Conservation (phyloP, 768 basidiomycete genomes). For the Auricularia cornea region DNA sequence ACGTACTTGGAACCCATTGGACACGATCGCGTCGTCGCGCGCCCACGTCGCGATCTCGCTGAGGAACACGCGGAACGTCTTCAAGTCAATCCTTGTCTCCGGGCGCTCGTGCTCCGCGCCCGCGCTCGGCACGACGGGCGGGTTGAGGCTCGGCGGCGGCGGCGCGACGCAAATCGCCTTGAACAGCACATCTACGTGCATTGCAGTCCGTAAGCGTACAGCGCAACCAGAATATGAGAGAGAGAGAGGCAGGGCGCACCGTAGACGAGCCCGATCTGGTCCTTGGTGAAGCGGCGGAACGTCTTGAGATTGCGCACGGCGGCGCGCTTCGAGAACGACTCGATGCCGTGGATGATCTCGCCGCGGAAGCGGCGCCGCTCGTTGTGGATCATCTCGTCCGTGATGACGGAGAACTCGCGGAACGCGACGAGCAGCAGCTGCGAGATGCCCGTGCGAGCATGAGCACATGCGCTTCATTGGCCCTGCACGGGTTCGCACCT, state of each 20-base stretch:
- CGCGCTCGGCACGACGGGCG: constrained; percentile 46
- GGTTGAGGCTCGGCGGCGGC: constrained; percentile 36
- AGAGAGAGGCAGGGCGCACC: constrained; percentile 51
- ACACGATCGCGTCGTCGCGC: constrained; percentile 83
- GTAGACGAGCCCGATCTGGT: constrained; percentile 83
- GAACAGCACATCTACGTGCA: constrained; percentile 36
- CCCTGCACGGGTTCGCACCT: constrained; percentile 21
- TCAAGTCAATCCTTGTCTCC: constrained; percentile 81
- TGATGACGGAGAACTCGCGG: constrained; percentile 94
- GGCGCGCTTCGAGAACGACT: constrained; percentile 87
- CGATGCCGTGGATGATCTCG: constrained; percentile 88
- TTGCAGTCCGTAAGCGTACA: neutral
- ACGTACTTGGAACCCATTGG: constrained; percentile 80
- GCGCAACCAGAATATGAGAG: too few species aligned
- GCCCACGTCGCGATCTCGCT: constrained; percentile 96
- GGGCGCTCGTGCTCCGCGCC: constrained; percentile 61
- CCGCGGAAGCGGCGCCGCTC: constrained; percentile 81
- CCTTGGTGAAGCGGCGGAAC: constrained; percentile 75
- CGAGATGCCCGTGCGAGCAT: too few species aligned
- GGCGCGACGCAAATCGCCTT: constrained; percentile 74
- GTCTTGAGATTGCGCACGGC: constrained; percentile 80
- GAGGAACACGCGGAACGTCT: constrained; percentile 82
- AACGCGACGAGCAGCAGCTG: constrained; percentile 86
- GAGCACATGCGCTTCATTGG: too few species aligned
- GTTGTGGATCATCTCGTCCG: constrained; percentile 83